Base-by-base conservation (phyloP, 164 flowering plant species). In the Buxus sempervirens region DNA sequence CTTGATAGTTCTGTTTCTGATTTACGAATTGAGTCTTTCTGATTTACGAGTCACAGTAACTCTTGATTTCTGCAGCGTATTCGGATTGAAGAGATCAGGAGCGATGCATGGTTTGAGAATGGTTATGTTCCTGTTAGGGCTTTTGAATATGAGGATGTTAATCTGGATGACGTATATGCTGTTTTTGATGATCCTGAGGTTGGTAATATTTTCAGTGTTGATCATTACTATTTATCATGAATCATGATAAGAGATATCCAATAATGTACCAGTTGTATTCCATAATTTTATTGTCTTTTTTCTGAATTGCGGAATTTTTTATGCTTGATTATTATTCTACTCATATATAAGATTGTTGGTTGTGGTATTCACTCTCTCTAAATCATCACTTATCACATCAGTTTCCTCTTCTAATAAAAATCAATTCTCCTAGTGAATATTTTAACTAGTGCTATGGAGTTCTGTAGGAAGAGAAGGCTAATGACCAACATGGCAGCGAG, bases 91-190 rank as follows among this genome's bases (percentile, higher is more conserved):
- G 86, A 89, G 54, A 93, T 96, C 68, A 82, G 90, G 76, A 79
- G 77, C 55, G 95, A 93, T 82, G 97, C 89, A 66, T 96, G 99
- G 99, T 96, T 89, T 74, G 78, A 65, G 72, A 90, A 70, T 74
- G 68, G 67, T 67, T 96, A 93, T 79, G 79, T 73, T 71, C 89
- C 98, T 60, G 89, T 68, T 61, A 82, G 73, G 69, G 78, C 79
- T 66, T 38, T 86, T 64, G 98, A 90, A 65, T 82, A 84, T 58
- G 99, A 90, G 82, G 98, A 89, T 75, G 86, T 96, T 66, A 90
- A 93, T 68, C 82, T 96, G 70, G 98, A 96, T 80, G 99, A 93
- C 76, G 78, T 96, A 23, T 80, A 90, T 87, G 98, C 97, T 54
- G 88, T 73, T 70, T 93, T 96, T 85, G 86, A 88, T 78, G 87